Percentiles rank a stretch among this genome's conserved stretches.
These are phyloP conservation scores for Solanum medicagineum DNA, from an alignment of 257 asterid species.

Conservation along the genomic window DNA sequence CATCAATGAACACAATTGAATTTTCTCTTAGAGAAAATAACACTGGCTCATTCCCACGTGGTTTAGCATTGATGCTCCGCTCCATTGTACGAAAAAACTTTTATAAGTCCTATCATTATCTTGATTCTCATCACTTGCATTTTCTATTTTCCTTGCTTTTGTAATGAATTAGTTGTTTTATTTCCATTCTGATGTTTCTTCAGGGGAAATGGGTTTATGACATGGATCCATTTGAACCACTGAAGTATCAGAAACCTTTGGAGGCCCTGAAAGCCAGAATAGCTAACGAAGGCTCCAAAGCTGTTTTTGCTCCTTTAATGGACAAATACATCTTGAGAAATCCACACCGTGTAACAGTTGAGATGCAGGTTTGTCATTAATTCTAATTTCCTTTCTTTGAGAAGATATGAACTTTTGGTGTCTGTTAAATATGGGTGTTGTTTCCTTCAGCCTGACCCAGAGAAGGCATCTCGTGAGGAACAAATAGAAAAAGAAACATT, in stretches of 20 bases:
- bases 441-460: conserved; percentile 79
- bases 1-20: conserved; percentile 97
- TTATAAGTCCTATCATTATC: not conserved
- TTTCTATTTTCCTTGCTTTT: not conserved
- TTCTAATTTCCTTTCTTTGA: conserved; percentile 5
- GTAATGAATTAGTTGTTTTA: conserved; percentile 1
- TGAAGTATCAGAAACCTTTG: conserved; percentile 79
- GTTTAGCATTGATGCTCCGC: conserved; percentile 91
- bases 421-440: conserved; percentile 8
- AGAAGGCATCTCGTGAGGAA: conserved; percentile 85
- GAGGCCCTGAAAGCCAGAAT: conserved; percentile 82
- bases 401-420: conserved; percentile 2
- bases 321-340: conserved; percentile 69
- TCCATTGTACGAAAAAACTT: conserved; percentile 52
- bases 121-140: not conserved
- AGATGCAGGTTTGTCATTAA: conserved; percentile 69
- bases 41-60: conserved; percentile 99
- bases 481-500: conserved; percentile 59
- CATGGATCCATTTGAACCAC: conserved; percentile 90
- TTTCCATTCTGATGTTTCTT: conserved; percentile 5
- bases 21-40: conserved; percentile 96
- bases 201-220: conserved; percentile 98
- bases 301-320: conserved; percentile 86
- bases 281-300: conserved; percentile 84
- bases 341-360: conserved; percentile 75